Evolutionary conservation across 257 asterid species (phyloP).

Genomic region (Gynochthodes officinalis): DNA sequence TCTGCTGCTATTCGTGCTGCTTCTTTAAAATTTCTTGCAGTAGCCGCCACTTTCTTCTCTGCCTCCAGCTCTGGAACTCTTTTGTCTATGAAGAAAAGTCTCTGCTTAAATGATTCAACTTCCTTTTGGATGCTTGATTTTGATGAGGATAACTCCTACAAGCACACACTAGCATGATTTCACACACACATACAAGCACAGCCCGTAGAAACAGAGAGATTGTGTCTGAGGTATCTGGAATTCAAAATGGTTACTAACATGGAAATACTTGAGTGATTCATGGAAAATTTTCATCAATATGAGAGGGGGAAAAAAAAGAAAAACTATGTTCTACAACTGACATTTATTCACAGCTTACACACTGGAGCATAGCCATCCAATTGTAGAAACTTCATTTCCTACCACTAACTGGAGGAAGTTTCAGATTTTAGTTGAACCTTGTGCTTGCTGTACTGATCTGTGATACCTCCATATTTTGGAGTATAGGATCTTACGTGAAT

Average conservation of each 20-base stretch:
- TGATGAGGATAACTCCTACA: constrained; percentile 39
- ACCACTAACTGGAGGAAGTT: not conserved
- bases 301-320: not conserved
- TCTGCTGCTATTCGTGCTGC: constrained; percentile 47
- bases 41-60: constrained; percentile 50
- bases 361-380: not conserved
- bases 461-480: not conserved
- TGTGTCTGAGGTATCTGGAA: not conserved
- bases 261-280: not conserved
- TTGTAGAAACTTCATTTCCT: not conserved
- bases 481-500: not conserved
- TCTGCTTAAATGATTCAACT: constrained; percentile 36
- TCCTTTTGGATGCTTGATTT: constrained; percentile 45
- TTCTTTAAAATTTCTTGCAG: constrained; percentile 49
- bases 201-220: not conserved
- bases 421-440: too few relatives aligned
- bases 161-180: not conserved
- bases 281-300: not conserved
- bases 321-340: not conserved
- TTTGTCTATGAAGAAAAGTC: constrained; percentile 42
- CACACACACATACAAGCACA: not conserved
- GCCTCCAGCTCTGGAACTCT: constrained; percentile 49
- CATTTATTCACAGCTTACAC: not conserved
- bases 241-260: too few relatives aligned
- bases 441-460: too few relatives aligned